These are phyloP conservation scores for Haberlea rhodopensis DNA, from an alignment of 257 asterid species.

Conservation along the genomic window DNA sequence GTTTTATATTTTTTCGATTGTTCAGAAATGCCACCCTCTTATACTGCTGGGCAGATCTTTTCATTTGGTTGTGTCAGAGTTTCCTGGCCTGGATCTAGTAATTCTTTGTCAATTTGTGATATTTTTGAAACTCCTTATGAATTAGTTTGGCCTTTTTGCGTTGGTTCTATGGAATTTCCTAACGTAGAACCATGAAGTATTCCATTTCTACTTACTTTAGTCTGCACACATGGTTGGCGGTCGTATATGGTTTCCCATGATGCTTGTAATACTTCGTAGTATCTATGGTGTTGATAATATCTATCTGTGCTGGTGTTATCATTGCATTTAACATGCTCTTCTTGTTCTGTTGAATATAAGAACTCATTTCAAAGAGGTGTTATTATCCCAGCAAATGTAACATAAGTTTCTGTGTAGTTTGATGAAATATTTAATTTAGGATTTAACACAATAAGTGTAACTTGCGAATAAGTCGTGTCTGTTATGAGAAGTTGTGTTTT, in stretches of 20 bases:
- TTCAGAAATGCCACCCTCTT: too few relatives aligned
- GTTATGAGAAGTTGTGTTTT: too few relatives aligned
- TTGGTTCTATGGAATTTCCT: background rate
- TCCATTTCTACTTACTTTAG: background rate
- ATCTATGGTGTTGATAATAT: background rate
- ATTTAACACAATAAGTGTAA: too few relatives aligned
- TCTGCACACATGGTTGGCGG: background rate
- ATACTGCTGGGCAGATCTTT: background rate
- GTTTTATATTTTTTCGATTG: constrained; percentile 10
- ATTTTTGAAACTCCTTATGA: background rate
- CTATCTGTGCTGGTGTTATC: constrained; percentile 1
- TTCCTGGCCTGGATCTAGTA: constrained; percentile 23
- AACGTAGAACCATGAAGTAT: background rate
- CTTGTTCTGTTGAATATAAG: too few relatives aligned
- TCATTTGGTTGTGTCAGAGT: background rate
- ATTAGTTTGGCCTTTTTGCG: too few relatives aligned
- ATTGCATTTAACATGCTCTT: constrained; percentile 1
- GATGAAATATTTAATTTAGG: too few relatives aligned
- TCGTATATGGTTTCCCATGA: constrained; percentile 4
- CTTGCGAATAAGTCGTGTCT: too few relatives aligned
- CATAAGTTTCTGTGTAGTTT: too few relatives aligned
- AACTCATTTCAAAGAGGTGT: background rate
- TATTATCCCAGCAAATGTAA: background rate
- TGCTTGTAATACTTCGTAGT: constrained; percentile 6
- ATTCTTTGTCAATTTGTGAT: constrained; percentile 8